Evolutionary conservation across 805 yeast species (phyloP), one percentile per base, ranked within the genome.

Genomic region (Nakazawaea laoshanensis): DNA sequence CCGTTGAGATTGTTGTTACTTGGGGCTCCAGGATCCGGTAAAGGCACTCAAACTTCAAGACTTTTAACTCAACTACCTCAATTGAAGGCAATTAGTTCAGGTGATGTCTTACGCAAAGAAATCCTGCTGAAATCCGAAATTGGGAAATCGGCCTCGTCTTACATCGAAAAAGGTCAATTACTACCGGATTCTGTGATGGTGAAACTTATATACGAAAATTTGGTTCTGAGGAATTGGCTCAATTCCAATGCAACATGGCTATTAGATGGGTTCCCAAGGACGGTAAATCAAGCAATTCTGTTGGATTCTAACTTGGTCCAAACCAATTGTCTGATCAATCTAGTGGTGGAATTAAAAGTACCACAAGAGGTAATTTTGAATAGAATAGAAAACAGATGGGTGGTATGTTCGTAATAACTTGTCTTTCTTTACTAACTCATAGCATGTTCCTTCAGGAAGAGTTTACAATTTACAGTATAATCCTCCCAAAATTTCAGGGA

Each of bases 21-120:
- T 17, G 96, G 96, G 3, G 95, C 96, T 0, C 97, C 97, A 1
- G 97, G 97, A 0, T 70, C 95, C 1, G 97, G 97, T 1, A 88
- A 88, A 51, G 96, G 96, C 2, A 88, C 97, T 0, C 83, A 81
- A 43, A 81, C 95, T 0, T 57, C 80, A 2, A 65, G 77, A 38
- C 60, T 88, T 4, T 52, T 79, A 38, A 67, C 70, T 32, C 55
- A 59, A 25, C 66, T 77, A 37, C 69, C 80, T 2, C 41, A 44
- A 24, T 53, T 88, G 15, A 52, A 64, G 10, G 61, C 89, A 1
- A 56, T 89, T 7, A 77, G 95, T 1, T 79, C 94, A 1, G 97
- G 97, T 2, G 96, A 88, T 55, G 57, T 86, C 4, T 59, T 88
- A 27, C 67, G 97, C 41, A 56, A 59, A 24, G 81, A 87, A 46